A percentile compares a stretch with the other conserved stretches of the same genome.
Conservation (phyloP, 1,139 yeast genomes). For the Waltiozyma sp. region DNA sequence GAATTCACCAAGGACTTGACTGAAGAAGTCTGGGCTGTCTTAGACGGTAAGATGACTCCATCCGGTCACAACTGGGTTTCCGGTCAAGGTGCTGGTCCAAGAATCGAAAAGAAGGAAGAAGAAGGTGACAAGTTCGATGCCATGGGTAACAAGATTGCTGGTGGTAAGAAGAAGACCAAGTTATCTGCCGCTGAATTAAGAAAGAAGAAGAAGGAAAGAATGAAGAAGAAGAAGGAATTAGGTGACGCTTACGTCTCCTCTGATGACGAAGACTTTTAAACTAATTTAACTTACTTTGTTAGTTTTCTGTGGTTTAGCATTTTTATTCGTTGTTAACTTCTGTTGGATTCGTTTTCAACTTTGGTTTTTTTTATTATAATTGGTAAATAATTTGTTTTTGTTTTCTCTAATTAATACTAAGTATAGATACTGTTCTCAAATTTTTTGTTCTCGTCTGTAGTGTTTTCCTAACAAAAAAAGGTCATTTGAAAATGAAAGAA, state of each 20-base stretch:
- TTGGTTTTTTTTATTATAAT: background rate
- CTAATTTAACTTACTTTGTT: background rate
- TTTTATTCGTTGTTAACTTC: no score
- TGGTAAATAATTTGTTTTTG: background rate
- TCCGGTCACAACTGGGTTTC: constrained; percentile 99
- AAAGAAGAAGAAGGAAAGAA: constrained; percentile 99
- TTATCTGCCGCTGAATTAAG: constrained; percentile 97
- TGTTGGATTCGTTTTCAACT: background rate
- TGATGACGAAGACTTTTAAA: constrained; percentile 50
- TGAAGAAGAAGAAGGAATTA: constrained; percentile 99
- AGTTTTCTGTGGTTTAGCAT: background rate
- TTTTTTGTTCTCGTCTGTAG: no score
- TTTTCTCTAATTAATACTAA: background rate
- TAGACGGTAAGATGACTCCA: constrained; percentile 97
- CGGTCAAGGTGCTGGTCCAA: constrained; percentile 99
- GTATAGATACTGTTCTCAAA: background rate
- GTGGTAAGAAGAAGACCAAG: constrained; percentile 94
- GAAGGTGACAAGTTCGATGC: constrained; percentile 99
- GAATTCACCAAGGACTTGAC: constrained; percentile 99
- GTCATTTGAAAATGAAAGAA: no score
- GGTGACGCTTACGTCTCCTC: constrained; percentile 99
- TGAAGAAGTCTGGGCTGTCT: constrained; percentile 99
- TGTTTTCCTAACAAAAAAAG: no score
- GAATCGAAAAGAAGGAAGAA: constrained; percentile 91
- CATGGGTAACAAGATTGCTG: constrained; percentile 98